Evolutionary conservation across 2,329 filamentous ascomycete species (phyloP).

Genomic region (Colletotrichum salicis): DNA sequence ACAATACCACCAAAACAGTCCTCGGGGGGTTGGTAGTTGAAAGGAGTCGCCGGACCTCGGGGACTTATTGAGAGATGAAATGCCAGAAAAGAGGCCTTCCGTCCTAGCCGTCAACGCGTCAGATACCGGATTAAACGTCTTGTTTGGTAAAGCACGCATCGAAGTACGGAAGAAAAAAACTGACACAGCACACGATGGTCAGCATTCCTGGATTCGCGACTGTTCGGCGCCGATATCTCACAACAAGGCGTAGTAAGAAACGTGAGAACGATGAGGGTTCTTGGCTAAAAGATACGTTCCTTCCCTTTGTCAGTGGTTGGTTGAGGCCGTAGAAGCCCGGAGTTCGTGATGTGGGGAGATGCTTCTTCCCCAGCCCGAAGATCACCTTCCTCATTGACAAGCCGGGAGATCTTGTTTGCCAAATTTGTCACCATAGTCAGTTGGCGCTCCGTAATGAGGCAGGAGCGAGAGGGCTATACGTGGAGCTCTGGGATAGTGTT

Average conservation of each 20-base stretch:
- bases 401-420: slow-evolving; percentile 39
- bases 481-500: neutral
- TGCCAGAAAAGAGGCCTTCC: neutral
- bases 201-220: neutral
- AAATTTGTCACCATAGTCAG: slow-evolving; percentile 41
- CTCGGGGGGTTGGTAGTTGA: neutral
- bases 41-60: neutral
- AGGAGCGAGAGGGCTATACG: neutral
- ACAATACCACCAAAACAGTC: neutral
- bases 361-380: slow-evolving; percentile 43
- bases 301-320: slow-evolving; percentile 13
- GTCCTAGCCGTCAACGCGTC: neutral
- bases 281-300: slow-evolving; percentile 6
- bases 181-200: neutral
- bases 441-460: slow-evolving; percentile 33
- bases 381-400: slow-evolving; percentile 43
- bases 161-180: too few relatives aligned
- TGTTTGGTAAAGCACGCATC: neutral
- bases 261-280: neutral
- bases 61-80: neutral
- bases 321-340: neutral
- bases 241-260: neutral
- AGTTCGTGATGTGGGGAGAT: slow-evolving; percentile 15
- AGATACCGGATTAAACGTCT: neutral
- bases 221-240: neutral